Percentiles rank a stretch among this genome's conserved stretches.
phyloP scores from a whole-genome alignment of 2,329 filamentous ascomycete genomes.

The Raffaelea ambrosiae region DNA sequence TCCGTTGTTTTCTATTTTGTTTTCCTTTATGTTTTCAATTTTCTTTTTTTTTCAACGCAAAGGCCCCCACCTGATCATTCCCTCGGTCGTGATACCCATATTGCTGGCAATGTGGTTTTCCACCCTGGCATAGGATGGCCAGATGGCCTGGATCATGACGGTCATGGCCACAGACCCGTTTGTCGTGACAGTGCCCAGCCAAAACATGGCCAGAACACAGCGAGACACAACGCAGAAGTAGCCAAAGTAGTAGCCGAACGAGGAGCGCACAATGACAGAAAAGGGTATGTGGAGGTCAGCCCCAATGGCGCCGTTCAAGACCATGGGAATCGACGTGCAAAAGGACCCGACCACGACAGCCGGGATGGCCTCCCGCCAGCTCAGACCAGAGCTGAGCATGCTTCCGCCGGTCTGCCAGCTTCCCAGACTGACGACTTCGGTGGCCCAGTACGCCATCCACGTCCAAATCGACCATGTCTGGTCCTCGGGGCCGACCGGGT shows the following conservation, averaged over 20 bases:
- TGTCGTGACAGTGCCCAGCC: constrained; percentile 24
- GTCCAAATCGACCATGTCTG: constrained; percentile 11
- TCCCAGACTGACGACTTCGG: constrained; percentile 11
- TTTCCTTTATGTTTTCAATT: no score
- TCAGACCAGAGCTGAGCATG: constrained; percentile 2
- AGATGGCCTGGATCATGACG: constrained; percentile 27
- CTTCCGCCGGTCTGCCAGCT: constrained; percentile 3
- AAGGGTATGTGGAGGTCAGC: constrained; percentile 28
- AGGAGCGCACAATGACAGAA: constrained; percentile 24
- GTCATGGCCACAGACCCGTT: constrained; percentile 23
- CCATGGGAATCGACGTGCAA: constrained; percentile 40
- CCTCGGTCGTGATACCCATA: constrained; percentile 20
- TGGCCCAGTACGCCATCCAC: constrained; percentile 9
- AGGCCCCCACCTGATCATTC: constrained; percentile 24
- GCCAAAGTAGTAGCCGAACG: constrained; percentile 27
- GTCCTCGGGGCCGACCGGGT: constrained; percentile 9
- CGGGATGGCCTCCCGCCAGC: constrained; percentile 10
- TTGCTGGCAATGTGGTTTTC: constrained; percentile 29
- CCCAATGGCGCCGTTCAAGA: constrained; percentile 26
- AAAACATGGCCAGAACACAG: constrained; percentile 24
- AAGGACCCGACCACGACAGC: constrained; percentile 39
- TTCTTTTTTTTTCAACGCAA: no score
- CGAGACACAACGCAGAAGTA: constrained; percentile 22
- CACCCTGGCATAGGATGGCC: constrained; percentile 30
- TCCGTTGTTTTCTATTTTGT: neutral